Evolutionary conservation across 768 basidiomycete genomes (phyloP), one percentile per base, ranked within the genome.

Genomic region (Russula lepida): DNA sequence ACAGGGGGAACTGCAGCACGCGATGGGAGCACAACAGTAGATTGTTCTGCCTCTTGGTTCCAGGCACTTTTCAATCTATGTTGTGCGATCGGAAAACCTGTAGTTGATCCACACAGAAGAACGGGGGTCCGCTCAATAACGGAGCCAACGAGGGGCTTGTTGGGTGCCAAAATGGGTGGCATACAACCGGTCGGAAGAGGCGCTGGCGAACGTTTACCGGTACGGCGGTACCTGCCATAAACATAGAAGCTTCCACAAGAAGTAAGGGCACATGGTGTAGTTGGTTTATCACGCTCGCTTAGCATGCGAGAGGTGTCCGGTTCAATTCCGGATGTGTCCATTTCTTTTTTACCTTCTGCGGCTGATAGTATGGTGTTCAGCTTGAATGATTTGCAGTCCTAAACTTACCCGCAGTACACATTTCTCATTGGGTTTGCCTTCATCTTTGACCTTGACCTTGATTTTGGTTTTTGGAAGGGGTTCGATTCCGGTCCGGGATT

Each of bases 31-130:
- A 64, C 58, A n/a, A n/a, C n/a, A 50, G 60, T 25, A 32, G 47
- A 37, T 58, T 66, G 68, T 52, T 64, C 66, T 47, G 60, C 64
- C 21, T 66, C 70, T 51, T 73, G 64, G n/a, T 72, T 71, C 23
- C 73, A 70, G 3, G 73, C 68, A 55, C 75, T 75, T 58, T 74
- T 71, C 4, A 76, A 77, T 7, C 78, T 70, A 63, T 78, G 77
- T 44, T 74, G 70, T 4, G 73, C 77, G 0, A 67, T 49, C 8
- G 78, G 78, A 62, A 78, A 79, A 2, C 77, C 77, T 1, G 72
- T 70, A 51, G 69, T 67, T 28, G 70, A 54, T 7, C 69, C 55
- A 0, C 1, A 73, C 62, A 6, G 71, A 58, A 8, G 70, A 48
- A 6, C 68, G 51, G 0, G 70, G 65, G 37, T 71, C 73, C 23